A percentile compares a stretch with the other conserved stretches of the same genome.
phyloP scores from a whole-genome alignment of 495 filamentous ascomycete species.

The Lindgomyces ingoldianus region DNA sequence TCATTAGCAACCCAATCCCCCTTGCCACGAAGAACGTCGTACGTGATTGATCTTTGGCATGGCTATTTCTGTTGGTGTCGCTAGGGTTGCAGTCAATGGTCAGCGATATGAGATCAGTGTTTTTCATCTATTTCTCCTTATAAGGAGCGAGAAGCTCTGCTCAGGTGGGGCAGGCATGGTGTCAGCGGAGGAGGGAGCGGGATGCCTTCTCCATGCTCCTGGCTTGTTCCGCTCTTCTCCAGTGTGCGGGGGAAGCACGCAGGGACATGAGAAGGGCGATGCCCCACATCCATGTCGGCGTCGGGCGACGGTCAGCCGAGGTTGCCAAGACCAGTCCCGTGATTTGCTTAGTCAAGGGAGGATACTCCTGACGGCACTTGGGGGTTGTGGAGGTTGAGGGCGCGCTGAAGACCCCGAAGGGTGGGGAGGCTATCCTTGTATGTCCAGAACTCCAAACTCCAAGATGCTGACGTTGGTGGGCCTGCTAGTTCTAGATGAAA shows the following conservation, averaged over 20 bases:
- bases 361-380: not conserved
- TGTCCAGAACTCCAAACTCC: too few species aligned
- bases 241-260: constrained; percentile 4
- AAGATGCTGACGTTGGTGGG: too few species aligned
- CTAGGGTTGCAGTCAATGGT: constrained; percentile 1
- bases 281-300: constrained; percentile 13
- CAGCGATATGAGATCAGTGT: constrained; percentile 9
- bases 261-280: not conserved
- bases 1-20: constrained; percentile 6
- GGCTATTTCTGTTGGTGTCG: not conserved
- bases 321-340: constrained; percentile 5
- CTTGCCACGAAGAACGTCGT: not conserved
- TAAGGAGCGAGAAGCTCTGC: constrained; percentile 1
- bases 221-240: constrained; percentile 6
- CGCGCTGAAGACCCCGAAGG: not conserved
- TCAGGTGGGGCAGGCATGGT: constrained; percentile 10
- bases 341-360: not conserved
- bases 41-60: constrained; percentile 37
- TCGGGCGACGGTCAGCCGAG: not conserved
- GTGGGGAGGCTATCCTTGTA: too few species aligned
- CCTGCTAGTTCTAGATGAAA: too few species aligned
- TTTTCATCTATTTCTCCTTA: constrained; percentile 12
- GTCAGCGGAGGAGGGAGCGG: not conserved
- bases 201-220: constrained; percentile 12
- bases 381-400: not conserved